Evolutionary conservation across 176 grass and related monocot species (phyloP), one percentile per base, ranked within the genome.

Genomic region (Elymus sibiricus): DNA sequence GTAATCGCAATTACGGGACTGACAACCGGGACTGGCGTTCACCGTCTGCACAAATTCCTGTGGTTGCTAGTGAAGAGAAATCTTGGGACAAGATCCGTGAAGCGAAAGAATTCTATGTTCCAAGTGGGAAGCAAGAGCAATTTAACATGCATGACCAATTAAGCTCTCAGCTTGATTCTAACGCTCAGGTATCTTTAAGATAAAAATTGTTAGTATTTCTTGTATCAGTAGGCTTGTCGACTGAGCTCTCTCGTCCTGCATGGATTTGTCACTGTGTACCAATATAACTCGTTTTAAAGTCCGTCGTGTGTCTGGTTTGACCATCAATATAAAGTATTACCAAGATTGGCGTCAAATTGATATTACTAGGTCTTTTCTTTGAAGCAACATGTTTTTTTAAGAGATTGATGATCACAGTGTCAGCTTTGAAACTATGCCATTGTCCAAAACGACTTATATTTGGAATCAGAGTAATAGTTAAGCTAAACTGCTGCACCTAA

Each of bases 1-100:
- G 83, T 25, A 80, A 47, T 79, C 90, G 74, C 21, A 90, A 88
- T 81, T 56, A 63, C 22, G 75, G 86, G 63, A 75, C 79, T 56
- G 93, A 92, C 37, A 86, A 17, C 16, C 85, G 85, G 83, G 87
- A 88, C 47, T 92, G 90, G 82, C 87, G 40, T 73, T 69, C 67
- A 29, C 79, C 79, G 27, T 86, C 90, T 76, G 67, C 21, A 74
- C 80, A 86, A 80, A 39, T 26, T 46, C 49, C 78, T 38, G 39
- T 28, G 8, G 60, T 44, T 60, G 56, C 12, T 77, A 64, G 46
- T 47, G 85, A 92, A 22, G 85, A 86, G 40, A 79, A 89, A 67
- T 89, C 81, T 39, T 87, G 81, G 92, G 74, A 90, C 56, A 73
- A 88, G 22, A 69, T 88, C 32, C 44, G 46, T 46, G 87, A 95